Percentiles rank a stretch among this genome's conserved stretches.
Conservation (phyloP, 176 grass and related monocot species). For the Zea mays region Zm-B73-REFERENCE-NAM-5.0 NC_050102.1:129577001-129577500, state of each 20-base stretch:
- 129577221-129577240: conserved; percentile 55
- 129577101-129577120: conserved; percentile 29
- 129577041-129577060: neutral
- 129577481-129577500: conserved; percentile 29
- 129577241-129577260: conserved; percentile 43
- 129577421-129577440: conserved; percentile 23
- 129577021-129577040: conserved; percentile 18
- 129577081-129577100: neutral
- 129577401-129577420: conserved; percentile 14
- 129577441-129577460: neutral
- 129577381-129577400: conserved; percentile 61
- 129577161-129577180: neutral
- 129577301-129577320: neutral
- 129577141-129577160: neutral
- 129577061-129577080: neutral
- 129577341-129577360: conserved; percentile 33
- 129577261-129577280: neutral
- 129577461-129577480: conserved; percentile 18
- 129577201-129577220: conserved; percentile 49
- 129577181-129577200: conserved; percentile 21
- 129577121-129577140: conserved; percentile 44
- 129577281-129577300: neutral
- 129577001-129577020: conserved; percentile 53
- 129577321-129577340: conserved; percentile 34
- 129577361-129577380: conserved; percentile 33